Conservation (phyloP, 768 basidiomycete genomes). For the Pulveroboletus sp. region DNA sequence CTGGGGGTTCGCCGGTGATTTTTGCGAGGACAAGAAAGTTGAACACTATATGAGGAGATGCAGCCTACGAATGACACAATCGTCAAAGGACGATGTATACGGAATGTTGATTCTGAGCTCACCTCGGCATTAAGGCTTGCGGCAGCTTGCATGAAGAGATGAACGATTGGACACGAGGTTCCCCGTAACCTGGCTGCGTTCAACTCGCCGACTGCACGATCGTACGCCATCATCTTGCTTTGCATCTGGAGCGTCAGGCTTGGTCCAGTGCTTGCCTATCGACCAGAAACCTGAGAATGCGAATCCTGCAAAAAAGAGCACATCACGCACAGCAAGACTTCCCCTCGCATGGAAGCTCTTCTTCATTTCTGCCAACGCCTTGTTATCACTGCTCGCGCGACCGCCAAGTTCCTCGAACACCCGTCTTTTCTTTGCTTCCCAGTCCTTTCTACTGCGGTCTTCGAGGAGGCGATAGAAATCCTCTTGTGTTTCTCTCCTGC, state of each 20-base stretch:
- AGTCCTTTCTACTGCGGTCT: constrained; percentile 71
- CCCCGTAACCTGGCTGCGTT: constrained; percentile 72
- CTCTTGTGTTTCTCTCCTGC: constrained; percentile 77
- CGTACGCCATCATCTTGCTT: constrained; percentile 95
- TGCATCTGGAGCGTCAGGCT: constrained; percentile 78
- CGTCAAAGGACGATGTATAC: constrained; percentile 1
- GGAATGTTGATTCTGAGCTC: constrained; percentile 2
- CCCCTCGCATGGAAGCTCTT: constrained; percentile 60
- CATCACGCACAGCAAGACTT: constrained; percentile 45
- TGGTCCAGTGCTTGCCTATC: constrained; percentile 45
- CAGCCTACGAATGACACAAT: constrained; percentile 34
- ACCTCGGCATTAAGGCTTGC: constrained; percentile 58
- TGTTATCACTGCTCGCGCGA: constrained; percentile 53
- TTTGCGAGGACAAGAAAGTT: constrained; percentile 72
- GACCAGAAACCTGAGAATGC: constrained; percentile 5
- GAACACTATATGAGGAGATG: constrained; percentile 60
- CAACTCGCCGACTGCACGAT: constrained; percentile 74
- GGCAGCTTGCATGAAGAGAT: constrained; percentile 68
- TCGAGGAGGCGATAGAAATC: constrained; percentile 83
- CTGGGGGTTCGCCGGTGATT: constrained; percentile 75
- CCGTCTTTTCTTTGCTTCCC: constrained; percentile 88
- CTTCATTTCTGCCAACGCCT: constrained; percentile 56
- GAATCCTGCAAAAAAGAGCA: not conserved
- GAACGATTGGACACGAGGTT: constrained; percentile 73
- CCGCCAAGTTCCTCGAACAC: constrained; percentile 89